phyloP scores from a whole-genome alignment of 208 protist genomes.

The Angomonas ambiguus region DNA sequence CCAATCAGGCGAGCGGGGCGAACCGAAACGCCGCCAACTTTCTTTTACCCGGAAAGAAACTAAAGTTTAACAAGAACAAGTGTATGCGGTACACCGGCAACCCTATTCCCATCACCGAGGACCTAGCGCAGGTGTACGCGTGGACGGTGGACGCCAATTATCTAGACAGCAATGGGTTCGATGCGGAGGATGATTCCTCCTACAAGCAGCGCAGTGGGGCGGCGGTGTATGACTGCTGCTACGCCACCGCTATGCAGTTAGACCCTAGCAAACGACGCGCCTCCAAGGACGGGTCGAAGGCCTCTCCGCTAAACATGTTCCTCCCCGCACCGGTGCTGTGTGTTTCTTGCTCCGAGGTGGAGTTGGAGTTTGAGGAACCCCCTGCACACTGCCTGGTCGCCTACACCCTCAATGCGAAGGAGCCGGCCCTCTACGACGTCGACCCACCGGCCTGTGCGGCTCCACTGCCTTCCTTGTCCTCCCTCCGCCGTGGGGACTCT shows the following conservation, averaged over 20 bases:
- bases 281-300: not conserved
- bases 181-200: not conserved
- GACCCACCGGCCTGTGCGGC: conserved; percentile 40
- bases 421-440: conserved; percentile 58
- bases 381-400: conserved; percentile 56
- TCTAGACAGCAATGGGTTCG: not conserved
- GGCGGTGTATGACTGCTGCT: conserved; percentile 67
- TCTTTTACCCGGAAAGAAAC: conserved; percentile 22
- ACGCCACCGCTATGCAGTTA: conserved; percentile 6
- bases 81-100: conserved; percentile 42
- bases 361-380: conserved; percentile 70
- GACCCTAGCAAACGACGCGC: conserved; percentile 5
- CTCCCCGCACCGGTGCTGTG: conserved; percentile 74
- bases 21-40: not conserved
- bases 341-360: conserved; percentile 62
- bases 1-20: not conserved
- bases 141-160: conserved; percentile 50
- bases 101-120: conserved; percentile 43
- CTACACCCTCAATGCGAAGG: conserved; percentile 74
- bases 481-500: not conserved
- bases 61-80: conserved; percentile 42
- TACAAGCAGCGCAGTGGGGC: conserved; percentile 44
- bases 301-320: not conserved
- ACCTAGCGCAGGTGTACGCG: conserved; percentile 66
- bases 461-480: conserved; percentile 7